Conservation (phyloP, 2,329 filamentous ascomycete genomes). For the Sarocladiaceae sp. region DNA sequence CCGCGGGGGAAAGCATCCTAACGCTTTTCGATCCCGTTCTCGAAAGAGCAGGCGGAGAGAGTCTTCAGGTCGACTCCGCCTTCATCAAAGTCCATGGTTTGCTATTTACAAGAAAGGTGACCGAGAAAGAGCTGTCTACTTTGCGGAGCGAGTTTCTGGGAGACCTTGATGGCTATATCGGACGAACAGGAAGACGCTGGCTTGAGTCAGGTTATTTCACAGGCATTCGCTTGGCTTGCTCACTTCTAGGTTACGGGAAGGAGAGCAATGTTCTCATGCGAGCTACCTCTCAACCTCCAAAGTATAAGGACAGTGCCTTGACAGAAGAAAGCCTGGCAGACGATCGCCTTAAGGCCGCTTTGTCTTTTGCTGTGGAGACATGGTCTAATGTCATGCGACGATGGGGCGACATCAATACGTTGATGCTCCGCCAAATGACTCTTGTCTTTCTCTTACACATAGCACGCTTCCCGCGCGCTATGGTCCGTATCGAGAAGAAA, state of each 20-base stretch:
- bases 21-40: slow-evolving; percentile 61
- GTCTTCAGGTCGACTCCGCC: slow-evolving; percentile 42
- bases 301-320: slow-evolving; percentile 20
- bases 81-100: slow-evolving; percentile 61
- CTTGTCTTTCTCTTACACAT: slow-evolving; percentile 52
- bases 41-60: slow-evolving; percentile 27
- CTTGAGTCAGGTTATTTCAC: slow-evolving; percentile 37
- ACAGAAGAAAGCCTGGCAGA: slow-evolving; percentile 19
- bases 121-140: slow-evolving; percentile 35
- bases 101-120: slow-evolving; percentile 48
- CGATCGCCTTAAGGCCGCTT: slow-evolving; percentile 28
- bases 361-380: slow-evolving; percentile 35
- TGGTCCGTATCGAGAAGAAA: slow-evolving; percentile 33
- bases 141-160: slow-evolving; percentile 43
- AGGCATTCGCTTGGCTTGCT: slow-evolving; percentile 24
- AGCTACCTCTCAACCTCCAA: slow-evolving; percentile 24
- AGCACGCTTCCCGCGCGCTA: slow-evolving; percentile 32
- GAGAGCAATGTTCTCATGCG: slow-evolving; percentile 41
- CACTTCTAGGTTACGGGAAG: slow-evolving; percentile 26
- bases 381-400: slow-evolving; percentile 42
- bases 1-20: slow-evolving; percentile 63
- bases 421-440: slow-evolving; percentile 57
- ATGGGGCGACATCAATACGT: slow-evolving; percentile 49
- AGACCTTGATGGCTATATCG: slow-evolving; percentile 52
- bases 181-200: slow-evolving; percentile 43